Evolutionary conservation across 495 filamentous ascomycete species (phyloP).

Genomic region (Lasiosphaeria miniovina): DNA sequence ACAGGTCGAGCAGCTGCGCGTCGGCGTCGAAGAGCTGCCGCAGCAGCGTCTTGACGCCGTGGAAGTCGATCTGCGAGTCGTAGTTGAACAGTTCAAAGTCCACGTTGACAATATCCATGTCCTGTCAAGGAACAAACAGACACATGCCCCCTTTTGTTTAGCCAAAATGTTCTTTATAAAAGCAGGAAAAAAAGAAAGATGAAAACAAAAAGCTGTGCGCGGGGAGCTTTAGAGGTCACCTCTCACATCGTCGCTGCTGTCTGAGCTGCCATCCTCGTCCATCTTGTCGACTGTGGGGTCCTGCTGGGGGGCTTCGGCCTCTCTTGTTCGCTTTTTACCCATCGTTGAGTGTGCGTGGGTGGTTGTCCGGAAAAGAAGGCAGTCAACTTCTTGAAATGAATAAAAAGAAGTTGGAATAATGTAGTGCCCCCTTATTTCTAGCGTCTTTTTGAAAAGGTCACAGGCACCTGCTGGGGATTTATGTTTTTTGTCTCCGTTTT

Average conservation of each 20-base stretch:
- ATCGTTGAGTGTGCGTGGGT: slow-evolving; percentile 21
- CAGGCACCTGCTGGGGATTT: too few relatives aligned
- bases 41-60: slow-evolving; percentile 86
- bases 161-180: not conserved
- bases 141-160: not conserved
- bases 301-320: slow-evolving; percentile 36
- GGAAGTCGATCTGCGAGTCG: slow-evolving; percentile 84
- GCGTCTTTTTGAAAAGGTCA: too few relatives aligned
- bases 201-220: too few relatives aligned
- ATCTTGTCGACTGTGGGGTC: slow-evolving; percentile 42
- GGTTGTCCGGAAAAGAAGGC: not conserved
- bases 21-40: slow-evolving; percentile 94
- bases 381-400: not conserved
- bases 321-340: slow-evolving; percentile 48
- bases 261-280: slow-evolving; percentile 49
- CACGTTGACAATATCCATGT: slow-evolving; percentile 86
- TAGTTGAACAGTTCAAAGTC: slow-evolving; percentile 99
- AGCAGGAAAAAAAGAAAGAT: not conserved
- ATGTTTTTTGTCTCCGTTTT: too few relatives aligned
- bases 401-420: not conserved
- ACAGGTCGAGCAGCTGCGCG: slow-evolving; percentile 78
- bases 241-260: slow-evolving; percentile 19
- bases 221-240: slow-evolving; percentile 13
- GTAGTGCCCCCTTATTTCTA: too few relatives aligned
- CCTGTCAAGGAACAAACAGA: slow-evolving; percentile 43